Percentiles rank a stretch among this genome's conserved stretches.
Evolutionary conservation across 1,139 yeast species (phyloP).

Genomic region (Chernovozyma sophiae-reginae): DNA sequence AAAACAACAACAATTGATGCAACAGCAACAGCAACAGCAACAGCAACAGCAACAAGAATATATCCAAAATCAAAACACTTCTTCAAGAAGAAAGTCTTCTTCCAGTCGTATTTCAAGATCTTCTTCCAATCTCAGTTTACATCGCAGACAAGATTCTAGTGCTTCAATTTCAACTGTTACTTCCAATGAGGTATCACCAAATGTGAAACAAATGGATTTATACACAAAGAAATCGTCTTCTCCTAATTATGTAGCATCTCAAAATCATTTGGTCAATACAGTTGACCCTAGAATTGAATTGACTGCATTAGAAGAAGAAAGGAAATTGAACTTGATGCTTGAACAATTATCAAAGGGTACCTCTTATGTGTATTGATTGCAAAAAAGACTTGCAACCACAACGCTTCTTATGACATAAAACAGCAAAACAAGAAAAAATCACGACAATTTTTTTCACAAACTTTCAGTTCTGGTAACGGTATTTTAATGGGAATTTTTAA

Average conservation of each 20-base stretch:
- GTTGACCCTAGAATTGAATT: constrained; percentile 41
- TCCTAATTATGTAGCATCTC: not conserved
- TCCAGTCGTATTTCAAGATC: constrained; percentile 6
- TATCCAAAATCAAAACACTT: not conserved
- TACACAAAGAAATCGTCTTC: not conserved
- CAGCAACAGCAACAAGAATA: constrained; percentile 8
- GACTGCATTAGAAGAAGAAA: constrained; percentile 40
- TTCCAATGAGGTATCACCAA: constrained; percentile 13
- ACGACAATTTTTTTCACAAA: too few species aligned
- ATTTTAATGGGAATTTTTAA: not conserved
- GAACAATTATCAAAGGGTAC: constrained; percentile 15
- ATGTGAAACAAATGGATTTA: constrained; percentile 7
- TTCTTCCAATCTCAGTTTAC: constrained; percentile 5
- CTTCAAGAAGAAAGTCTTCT: constrained; percentile 4
- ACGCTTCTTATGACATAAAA: too few species aligned
- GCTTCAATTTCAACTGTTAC: constrained; percentile 22
- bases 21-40: constrained; percentile 10
- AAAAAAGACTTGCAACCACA: constrained; percentile 2
- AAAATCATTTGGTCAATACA: not conserved
- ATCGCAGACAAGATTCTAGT: constrained; percentile 22
- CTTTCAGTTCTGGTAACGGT: constrained; percentile 4
- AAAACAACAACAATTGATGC: constrained; percentile 19
- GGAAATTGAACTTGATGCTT: constrained; percentile 34
- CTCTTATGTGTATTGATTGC: constrained; percentile 1
- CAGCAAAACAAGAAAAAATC: too few species aligned